Conservation (phyloP, 805 yeast species). For the Candida xyloterini region DNA sequence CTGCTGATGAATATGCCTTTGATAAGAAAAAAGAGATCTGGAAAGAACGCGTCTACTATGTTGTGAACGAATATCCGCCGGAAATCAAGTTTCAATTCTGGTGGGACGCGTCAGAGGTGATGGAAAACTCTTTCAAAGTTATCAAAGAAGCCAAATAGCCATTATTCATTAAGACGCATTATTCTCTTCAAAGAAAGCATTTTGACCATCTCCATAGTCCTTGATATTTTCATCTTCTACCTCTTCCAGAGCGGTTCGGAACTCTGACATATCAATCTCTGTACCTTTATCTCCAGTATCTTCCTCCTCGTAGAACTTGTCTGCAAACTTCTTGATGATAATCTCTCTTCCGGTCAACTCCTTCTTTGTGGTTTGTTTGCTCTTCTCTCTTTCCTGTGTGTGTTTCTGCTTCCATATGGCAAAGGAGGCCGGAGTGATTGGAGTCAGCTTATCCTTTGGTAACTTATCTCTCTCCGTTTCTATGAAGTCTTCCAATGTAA, state of each 20-base stretch:
- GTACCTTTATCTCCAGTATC: conserved; percentile 48
- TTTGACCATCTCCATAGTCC: conserved; percentile 71
- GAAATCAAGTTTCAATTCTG: conserved; percentile 41
- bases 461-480: conserved; percentile 88
- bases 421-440: conserved; percentile 80
- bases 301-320: conserved; percentile 53
- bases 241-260: conserved; percentile 55
- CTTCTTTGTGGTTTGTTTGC: conserved; percentile 41
- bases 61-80: conserved; percentile 40
- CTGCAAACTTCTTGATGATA: conserved; percentile 56
- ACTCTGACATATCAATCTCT: conserved; percentile 56
- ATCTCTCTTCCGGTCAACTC: conserved; percentile 67
- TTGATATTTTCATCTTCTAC: conserved; percentile 46
- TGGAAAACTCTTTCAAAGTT: conserved; percentile 30
- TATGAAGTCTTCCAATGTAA: conserved; percentile 92
- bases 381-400: conserved; percentile 49
- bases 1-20: conserved; percentile 20
- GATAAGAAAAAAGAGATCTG: conserved; percentile 56
- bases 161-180: conserved; percentile 3
- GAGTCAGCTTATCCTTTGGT: conserved; percentile 73
- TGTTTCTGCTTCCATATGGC: conserved; percentile 79
- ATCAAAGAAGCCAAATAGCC: conserved; percentile 9
- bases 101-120: conserved; percentile 41
- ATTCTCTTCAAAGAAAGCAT: conserved; percentile 35
- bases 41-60: conserved; percentile 49